Conservation (phyloP, 495 filamentous ascomycete species). For the Penicillium mononematosum region DNA sequence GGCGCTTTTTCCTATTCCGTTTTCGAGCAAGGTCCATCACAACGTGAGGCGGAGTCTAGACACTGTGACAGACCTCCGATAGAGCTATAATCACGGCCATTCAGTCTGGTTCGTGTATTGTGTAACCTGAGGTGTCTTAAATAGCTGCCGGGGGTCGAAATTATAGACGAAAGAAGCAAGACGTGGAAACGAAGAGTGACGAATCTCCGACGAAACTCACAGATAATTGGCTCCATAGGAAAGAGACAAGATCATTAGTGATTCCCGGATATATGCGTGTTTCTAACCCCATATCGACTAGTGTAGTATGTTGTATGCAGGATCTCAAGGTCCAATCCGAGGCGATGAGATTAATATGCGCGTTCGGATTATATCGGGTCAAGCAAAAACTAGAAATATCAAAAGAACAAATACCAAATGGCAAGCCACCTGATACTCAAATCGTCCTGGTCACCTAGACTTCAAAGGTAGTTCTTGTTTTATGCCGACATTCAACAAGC, state of each 20-base stretch:
- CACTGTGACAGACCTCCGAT: slow-evolving; percentile 19
- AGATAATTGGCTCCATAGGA: neutral
- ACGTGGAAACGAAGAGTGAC: neutral
- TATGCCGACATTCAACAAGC: slow-evolving; percentile 8
- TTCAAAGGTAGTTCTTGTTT: slow-evolving; percentile 13
- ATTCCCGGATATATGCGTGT: neutral
- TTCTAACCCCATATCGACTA: slow-evolving; percentile 1
- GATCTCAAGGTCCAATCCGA: slow-evolving; percentile 4
- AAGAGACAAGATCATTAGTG: neutral
- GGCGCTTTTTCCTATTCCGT: slow-evolving; percentile 3
- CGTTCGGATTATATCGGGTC: slow-evolving; percentile 24
- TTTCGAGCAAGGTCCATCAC: slow-evolving; percentile 12
- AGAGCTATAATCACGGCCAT: slow-evolving; percentile 2
- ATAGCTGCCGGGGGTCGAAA: neutral
- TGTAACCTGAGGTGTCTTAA: slow-evolving; percentile 30
- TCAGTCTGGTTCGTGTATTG: slow-evolving; percentile 10
- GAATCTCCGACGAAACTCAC: neutral
- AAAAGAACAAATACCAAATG: neutral
- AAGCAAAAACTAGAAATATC: neutral
- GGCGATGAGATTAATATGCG: slow-evolving; percentile 1
- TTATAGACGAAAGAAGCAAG: slow-evolving; percentile 1
- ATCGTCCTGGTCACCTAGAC: neutral
- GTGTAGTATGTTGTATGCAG: slow-evolving; percentile 11
- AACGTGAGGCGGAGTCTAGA: slow-evolving; percentile 10
- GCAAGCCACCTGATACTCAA: neutral